Base-by-base conservation (phyloP, 257 asterid species). In the Nicotiana noctiflora region DNA sequence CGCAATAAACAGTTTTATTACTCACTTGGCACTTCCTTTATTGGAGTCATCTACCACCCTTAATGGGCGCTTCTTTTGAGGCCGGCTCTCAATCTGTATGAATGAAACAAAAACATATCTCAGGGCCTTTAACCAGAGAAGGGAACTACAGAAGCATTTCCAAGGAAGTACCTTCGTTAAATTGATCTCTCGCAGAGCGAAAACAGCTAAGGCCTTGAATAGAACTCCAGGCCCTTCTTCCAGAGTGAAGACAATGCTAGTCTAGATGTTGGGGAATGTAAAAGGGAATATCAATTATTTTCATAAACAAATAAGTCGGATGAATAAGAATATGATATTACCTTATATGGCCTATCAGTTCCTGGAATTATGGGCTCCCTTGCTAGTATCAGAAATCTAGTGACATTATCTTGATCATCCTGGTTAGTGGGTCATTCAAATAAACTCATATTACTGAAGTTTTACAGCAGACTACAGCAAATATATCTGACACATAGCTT, bases 141-240 rank as follows among this genome's bases (percentile, higher is more conserved):
- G 53, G 79, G 83, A 51, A 75, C 52, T 67, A 74, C 55, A 57
- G 77, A 17, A 80, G 21, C 61, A 72, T 56, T 80, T 27, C 34
- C 66, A 23, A 17, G 6, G 29, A 82, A 56, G 88, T 86, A 92
- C 99, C 99, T 96, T 94, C 0, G 95, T 87, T 80, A 96, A 88
- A 86, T 90, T 91, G 82, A 96, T 94, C 82, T 70, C 92, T 85
- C 99, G 87, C 87, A 96, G 84, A 65, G 97, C 88, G 90, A 96
- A 96, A 76, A 90, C 98, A 3, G 97, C 94, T 70, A 96, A 88
- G 75, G 99, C 99, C 90, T 96, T 92, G 90, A 96, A 96, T 66
- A 96, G 92, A 84, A 92, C 88, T 60, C 99, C 98, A 17, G 99
- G 98, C 57, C 99, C 99, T 88, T 94, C 98, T 83, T 90, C 98